phyloP scores from a whole-genome alignment of 2,329 filamentous ascomycete species.

The Catunica adiposa region DNA sequence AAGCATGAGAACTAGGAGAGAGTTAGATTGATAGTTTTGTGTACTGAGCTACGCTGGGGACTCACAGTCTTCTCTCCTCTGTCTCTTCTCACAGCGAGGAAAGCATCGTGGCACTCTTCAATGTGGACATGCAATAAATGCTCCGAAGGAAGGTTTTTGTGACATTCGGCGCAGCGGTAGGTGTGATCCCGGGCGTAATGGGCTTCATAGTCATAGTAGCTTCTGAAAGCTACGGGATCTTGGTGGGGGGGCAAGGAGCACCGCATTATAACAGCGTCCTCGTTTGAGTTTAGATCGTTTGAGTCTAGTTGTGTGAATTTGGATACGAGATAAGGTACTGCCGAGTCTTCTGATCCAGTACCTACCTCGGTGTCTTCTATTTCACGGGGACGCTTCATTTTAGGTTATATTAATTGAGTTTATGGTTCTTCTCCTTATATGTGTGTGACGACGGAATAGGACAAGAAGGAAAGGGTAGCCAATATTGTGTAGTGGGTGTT shows the following conservation, averaged over 20 bases:
- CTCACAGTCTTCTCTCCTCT: constrained; percentile 73
- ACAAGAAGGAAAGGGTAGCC: neutral
- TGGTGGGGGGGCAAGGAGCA: constrained; percentile 71
- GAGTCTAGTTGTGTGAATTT: constrained; percentile 47
- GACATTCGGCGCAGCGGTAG: constrained; percentile 72
- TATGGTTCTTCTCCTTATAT: constrained; percentile 7
- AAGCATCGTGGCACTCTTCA: constrained; percentile 76
- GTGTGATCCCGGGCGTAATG: constrained; percentile 71
- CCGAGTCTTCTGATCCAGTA: constrained; percentile 2
- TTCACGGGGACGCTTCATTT: constrained; percentile 49
- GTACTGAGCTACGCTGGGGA: constrained; percentile 14
- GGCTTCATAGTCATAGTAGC: constrained; percentile 67
- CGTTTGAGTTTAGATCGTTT: constrained; percentile 20
- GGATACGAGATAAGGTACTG: constrained; percentile 17
- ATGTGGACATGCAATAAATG: constrained; percentile 73
- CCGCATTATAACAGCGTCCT: constrained; percentile 41
- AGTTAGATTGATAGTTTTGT: constrained; percentile 13
- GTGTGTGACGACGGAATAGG: neutral
- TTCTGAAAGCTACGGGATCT: constrained; percentile 50
- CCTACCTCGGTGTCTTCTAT: constrained; percentile 26
- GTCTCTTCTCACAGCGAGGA: constrained; percentile 54
- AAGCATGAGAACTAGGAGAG: constrained; percentile 62
- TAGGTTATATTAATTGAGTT: constrained; percentile 15
- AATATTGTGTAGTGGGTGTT: neutral
- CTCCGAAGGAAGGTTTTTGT: constrained; percentile 72